These are phyloP conservation scores for Bromus sterilis DNA, from an alignment of 176 grass and related monocot genomes.

Conservation along the genomic window DNA sequence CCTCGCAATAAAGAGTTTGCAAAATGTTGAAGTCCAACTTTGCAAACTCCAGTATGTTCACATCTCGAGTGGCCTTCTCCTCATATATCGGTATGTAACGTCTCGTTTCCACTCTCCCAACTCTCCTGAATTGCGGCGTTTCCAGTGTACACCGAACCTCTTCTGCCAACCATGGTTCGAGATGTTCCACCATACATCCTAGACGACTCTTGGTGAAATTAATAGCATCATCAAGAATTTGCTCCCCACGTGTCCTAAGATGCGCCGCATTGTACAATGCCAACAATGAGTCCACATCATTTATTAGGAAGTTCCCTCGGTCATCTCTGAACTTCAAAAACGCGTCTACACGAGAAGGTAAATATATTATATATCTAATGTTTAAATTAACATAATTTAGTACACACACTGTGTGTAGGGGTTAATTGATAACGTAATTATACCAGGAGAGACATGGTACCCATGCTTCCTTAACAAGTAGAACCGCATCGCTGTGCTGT, in stretches of 20 bases:
- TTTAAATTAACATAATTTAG: neutral
- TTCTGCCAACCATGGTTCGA: neutral
- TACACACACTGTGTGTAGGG: no score
- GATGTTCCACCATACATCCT: neutral
- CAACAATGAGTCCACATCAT: neutral
- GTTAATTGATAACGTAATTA: neutral
- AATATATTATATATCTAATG: neutral
- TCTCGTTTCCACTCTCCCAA: slow-evolving; percentile 20
- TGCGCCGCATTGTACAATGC: slow-evolving; percentile 35
- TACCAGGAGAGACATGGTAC: neutral
- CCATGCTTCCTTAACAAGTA: slow-evolving; percentile 37
- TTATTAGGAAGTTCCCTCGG: neutral
- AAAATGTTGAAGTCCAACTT: slow-evolving; percentile 38
- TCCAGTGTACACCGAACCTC: slow-evolving; percentile 16
- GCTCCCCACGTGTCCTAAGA: slow-evolving; percentile 18
- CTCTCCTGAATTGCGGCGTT: slow-evolving; percentile 20
- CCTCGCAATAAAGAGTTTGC: slow-evolving; percentile 28
- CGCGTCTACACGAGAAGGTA: slow-evolving; percentile 10
- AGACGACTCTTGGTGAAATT: neutral
- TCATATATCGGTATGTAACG: slow-evolving; percentile 28
- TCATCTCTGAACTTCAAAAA: slow-evolving; percentile 41
- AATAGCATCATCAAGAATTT: slow-evolving; percentile 17
- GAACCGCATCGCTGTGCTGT: neutral
- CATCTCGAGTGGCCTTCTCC: neutral
- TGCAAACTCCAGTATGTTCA: slow-evolving; percentile 13